Base-by-base conservation (phyloP, 805 yeast genomes). In the Candida nemodendra region DNA sequence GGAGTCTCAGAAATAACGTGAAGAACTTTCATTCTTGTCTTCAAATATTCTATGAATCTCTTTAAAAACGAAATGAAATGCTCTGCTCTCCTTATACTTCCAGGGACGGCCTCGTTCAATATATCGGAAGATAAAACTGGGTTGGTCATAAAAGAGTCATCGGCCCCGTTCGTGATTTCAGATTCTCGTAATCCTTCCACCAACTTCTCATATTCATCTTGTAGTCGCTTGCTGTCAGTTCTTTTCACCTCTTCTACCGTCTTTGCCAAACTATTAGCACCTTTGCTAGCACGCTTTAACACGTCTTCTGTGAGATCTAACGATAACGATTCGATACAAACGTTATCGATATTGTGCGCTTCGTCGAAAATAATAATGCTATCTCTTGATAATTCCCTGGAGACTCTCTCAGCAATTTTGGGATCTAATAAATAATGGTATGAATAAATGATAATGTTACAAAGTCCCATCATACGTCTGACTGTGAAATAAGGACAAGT, bases 1-100 rank as follows among this genome's bases (percentile, higher is more conserved):
- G 99, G 99, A 0, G 99, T 93, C 60, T 93, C 99, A n/a, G 96
- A 87, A 29, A 93, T 89, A 25, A 93, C 99, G 66, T 91, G 96
- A 34, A 95, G 65, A 3, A 93, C 96, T 66, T 93, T 95, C 98
- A 93, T 93, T 64, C 99, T 78, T 3, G 97, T 91, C 56, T 91
- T 93, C 53, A 93, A 68, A 63, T 93, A 93, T 57, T 93, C 99
- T 21, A 93, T 86, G 50, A 93, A 85, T 47, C 99, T 70, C 54
- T 90, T 87, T 59, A 93, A 71, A 56, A 93, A 93, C 3, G 97
- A 88, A 12, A 93, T 82, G 54, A 93, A 93, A 67, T 93, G 99
- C 56, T 95, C 98, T 0, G 98, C 99, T 53, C 95, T 79, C 49
- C 99, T 73, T 29, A 93, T 93, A 51, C 95, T 93, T 9, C 99